Evolutionary conservation across 345 rosid genomes (phyloP).

Genomic region (Salix suchowensis): DNA sequence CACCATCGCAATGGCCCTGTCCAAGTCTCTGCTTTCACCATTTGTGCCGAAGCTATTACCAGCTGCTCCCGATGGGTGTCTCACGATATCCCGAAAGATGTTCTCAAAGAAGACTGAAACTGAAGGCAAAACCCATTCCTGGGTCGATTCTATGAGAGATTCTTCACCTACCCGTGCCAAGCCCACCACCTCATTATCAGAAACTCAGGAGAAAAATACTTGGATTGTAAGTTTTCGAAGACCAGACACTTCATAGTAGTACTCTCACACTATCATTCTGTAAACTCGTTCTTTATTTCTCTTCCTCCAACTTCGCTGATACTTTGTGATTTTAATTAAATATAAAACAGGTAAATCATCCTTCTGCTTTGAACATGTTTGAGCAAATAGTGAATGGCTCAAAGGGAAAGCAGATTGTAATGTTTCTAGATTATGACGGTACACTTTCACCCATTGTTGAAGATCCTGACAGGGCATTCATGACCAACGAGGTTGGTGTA

Average conservation of each 20-base stretch:
- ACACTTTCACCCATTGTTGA: slow-evolving; percentile 94
- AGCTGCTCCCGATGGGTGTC: neutral
- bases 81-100: neutral
- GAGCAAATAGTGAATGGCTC: slow-evolving; percentile 61
- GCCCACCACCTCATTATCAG: slow-evolving; percentile 35
- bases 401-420: slow-evolving; percentile 73
- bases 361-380: slow-evolving; percentile 79
- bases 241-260: neutral
- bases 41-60: neutral
- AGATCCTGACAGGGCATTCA: slow-evolving; percentile 89
- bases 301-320: neutral
- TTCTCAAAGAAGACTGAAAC: neutral
- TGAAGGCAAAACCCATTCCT: slow-evolving; percentile 45
- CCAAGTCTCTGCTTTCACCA: slow-evolving; percentile 5
- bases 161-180: slow-evolving; percentile 80
- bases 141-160: slow-evolving; percentile 86
- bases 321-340: neutral
- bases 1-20: slow-evolving; percentile 1
- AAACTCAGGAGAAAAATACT: slow-evolving; percentile 33
- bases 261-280: neutral
- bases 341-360: slow-evolving; percentile 49
- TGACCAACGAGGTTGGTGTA: slow-evolving; percentile 66
- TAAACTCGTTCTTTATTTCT: neutral
- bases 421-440: slow-evolving; percentile 94
- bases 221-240: slow-evolving; percentile 53